Conservation (phyloP, 2,329 filamentous ascomycete genomes). For the Karstenula rhodostoma region DNA sequence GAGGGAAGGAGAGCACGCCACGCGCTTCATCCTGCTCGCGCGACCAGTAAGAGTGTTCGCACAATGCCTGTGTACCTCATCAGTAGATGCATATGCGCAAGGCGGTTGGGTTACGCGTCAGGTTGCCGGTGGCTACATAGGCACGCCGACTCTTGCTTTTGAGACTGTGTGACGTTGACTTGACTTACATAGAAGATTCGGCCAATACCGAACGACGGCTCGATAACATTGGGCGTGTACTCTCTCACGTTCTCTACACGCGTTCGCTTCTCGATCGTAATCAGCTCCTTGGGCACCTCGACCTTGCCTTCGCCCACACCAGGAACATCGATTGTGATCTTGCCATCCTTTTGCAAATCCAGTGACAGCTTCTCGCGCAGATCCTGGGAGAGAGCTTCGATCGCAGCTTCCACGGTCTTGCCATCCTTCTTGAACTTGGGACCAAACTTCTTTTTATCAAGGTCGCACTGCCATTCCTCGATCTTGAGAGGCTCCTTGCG, state of each 20-base stretch:
- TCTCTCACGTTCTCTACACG: conserved; percentile 84
- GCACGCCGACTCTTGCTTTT: not conserved
- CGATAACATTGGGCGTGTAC: conserved; percentile 94
- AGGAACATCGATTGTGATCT: conserved; percentile 78
- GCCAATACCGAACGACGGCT: conserved; percentile 97
- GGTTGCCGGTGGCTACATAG: not conserved
- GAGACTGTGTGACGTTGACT: conserved; percentile 3
- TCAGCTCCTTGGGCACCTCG: conserved; percentile 78
- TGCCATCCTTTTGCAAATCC: conserved; percentile 75
- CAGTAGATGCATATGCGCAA: conserved; percentile 12
- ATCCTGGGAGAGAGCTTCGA: conserved; percentile 79
- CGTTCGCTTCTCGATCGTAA: conserved; percentile 85
- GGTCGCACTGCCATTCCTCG: conserved; percentile 86
- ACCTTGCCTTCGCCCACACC: conserved; percentile 74
- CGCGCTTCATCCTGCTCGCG: conserved; percentile 84
- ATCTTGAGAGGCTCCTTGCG: conserved; percentile 79
- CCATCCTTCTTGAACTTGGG: conserved; percentile 91
- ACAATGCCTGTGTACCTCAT: conserved; percentile 83
- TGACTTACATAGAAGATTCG: conserved; percentile 78
- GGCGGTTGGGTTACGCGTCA: not conserved
- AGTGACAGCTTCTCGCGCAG: conserved; percentile 81
- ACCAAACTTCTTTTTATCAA: conserved; percentile 96
- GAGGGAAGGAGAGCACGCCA: conserved; percentile 78
- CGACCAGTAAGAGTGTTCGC: conserved; percentile 96
- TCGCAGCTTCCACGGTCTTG: conserved; percentile 81